Percentiles rank a stretch among this genome's conserved stretches.
phyloP scores from a whole-genome alignment of 495 filamentous ascomycete genomes.

The Letharia lupina region DNA sequence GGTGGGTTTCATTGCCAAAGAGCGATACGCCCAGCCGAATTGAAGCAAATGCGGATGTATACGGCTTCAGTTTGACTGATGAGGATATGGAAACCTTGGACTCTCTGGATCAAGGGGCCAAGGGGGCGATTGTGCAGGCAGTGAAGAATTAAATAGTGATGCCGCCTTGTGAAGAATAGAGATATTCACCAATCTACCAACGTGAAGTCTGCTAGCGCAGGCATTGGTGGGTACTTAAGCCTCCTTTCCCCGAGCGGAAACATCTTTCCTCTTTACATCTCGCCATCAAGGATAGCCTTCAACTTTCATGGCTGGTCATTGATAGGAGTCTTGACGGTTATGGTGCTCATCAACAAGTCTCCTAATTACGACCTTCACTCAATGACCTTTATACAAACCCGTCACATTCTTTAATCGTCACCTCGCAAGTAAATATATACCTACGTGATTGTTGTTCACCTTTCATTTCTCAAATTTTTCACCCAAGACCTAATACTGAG shows the following conservation, averaged over 20 bases:
- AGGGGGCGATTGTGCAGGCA: conserved; percentile 45
- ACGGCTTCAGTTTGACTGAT: conserved; percentile 52
- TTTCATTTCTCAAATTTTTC: too few species aligned
- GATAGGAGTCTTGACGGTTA: not conserved
- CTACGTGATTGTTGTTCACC: too few species aligned
- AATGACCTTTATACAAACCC: not conserved
- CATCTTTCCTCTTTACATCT: not conserved
- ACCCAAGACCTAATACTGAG: too few species aligned
- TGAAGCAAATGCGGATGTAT: conserved; percentile 56
- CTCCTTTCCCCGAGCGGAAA: not conserved
- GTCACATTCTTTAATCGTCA: not conserved
- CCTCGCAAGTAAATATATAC: not conserved
- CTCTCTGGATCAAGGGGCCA: conserved; percentile 53
- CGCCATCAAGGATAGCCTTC: not conserved
- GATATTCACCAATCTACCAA: not conserved
- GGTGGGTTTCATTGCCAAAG: conserved; percentile 67
- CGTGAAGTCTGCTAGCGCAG: not conserved
- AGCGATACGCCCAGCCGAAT: conserved; percentile 56
- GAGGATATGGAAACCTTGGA: conserved; percentile 59
- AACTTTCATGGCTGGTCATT: not conserved
- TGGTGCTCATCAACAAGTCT: not conserved
- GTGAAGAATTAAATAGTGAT: conserved; percentile 33
- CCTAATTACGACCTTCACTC: not conserved
- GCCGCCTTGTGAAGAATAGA: not conserved
- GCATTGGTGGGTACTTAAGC: not conserved